Base-by-base conservation (phyloP, 2,329 filamentous ascomycete genomes). In the Hypomyces perniciosus region DNA sequence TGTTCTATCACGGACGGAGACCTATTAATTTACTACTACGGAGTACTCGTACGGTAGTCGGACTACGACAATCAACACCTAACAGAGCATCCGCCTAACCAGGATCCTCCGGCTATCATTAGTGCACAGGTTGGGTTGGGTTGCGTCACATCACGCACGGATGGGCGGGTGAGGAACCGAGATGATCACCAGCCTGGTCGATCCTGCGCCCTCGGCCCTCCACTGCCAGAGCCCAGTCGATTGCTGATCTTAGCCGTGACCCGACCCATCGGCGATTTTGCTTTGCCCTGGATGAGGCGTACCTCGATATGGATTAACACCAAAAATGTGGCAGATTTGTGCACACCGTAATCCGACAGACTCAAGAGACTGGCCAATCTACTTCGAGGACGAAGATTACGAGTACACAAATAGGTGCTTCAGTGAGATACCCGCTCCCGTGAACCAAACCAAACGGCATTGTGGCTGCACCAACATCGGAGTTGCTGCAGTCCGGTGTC, bases 141-240 rank as follows among this genome's bases (percentile, higher is more conserved):
- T 44, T 44, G 42, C 42, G 42, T 44, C 42, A 44, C 42, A 33
- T 44, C 42, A 44, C 42, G 42, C 29, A 44, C 42, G 42, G 42
- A 44, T 44, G 27, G 28, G 42, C 42, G 42, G 42, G 42, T 44
- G 29, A 44, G 42, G 42, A 12, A 44, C 42, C 27, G 42, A 44
- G 29, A 33, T 30, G 29, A 33, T 28, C 42, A 26, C 42, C 29
- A 10, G 42, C n/a, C 42, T n/a, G 28, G 42, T 30, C 27, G 42
- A 44, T 44, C 42, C 42, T 12, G 27, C 12, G 31, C 12, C 42
- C 42, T 35, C 33, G 12, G 12, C 12, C 12, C 33, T 8, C 2
- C 33, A 12, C 33, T 35, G 20, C 20, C 20, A 2, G 20, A 20
- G 20, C 20, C 20, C 20, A 20, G 20, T 20, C 20, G 20, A 20